Percentiles rank a stretch among this genome's conserved stretches.
Evolutionary conservation across 2,329 filamentous ascomycete species (phyloP).

Genomic region (Ramularia endophylla): DNA sequence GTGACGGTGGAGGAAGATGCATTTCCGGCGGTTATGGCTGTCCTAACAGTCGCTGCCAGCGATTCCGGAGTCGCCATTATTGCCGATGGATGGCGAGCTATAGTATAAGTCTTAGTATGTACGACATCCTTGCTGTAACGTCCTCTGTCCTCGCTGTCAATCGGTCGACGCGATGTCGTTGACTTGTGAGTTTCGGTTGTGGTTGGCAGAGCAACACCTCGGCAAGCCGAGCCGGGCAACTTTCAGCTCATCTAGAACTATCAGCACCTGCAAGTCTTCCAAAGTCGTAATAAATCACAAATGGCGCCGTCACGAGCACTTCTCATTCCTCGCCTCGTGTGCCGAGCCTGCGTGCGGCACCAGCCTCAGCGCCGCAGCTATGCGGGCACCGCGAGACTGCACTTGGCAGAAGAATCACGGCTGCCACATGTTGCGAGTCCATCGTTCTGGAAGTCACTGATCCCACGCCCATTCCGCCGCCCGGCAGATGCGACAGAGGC

Average conservation of each 20-base stretch:
- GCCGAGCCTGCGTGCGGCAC: neutral
- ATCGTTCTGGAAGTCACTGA: conserved; percentile 32
- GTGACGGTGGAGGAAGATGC: conserved; percentile 22
- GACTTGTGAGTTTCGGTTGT: too few relatives aligned
- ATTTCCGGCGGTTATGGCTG: conserved; percentile 13
- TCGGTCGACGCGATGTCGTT: too few relatives aligned
- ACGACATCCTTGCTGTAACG: too few relatives aligned
- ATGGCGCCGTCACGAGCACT: conserved; percentile 12
- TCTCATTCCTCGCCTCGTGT: conserved; percentile 1
- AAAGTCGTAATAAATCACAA: too few relatives aligned
- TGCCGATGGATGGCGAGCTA: neutral
- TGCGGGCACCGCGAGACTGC: conserved; percentile 5
- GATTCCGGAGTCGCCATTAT: conserved; percentile 14
- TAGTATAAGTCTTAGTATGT: neutral
- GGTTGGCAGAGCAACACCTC: too few relatives aligned
- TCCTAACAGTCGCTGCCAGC: conserved; percentile 15
- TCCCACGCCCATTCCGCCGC: conserved; percentile 29
- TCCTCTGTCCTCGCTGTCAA: too few relatives aligned
- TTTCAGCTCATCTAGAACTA: too few relatives aligned
- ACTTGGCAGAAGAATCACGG: conserved; percentile 10
- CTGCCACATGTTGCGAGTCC: conserved; percentile 30
- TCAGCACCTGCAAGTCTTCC: too few relatives aligned
- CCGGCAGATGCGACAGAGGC: conserved; percentile 15
- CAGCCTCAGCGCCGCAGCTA: conserved; percentile 5
- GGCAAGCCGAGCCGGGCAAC: too few relatives aligned